Evolutionary conservation across 345 rosid genomes (phyloP).

Genomic region (Sisymbrium altissimum): DNA sequence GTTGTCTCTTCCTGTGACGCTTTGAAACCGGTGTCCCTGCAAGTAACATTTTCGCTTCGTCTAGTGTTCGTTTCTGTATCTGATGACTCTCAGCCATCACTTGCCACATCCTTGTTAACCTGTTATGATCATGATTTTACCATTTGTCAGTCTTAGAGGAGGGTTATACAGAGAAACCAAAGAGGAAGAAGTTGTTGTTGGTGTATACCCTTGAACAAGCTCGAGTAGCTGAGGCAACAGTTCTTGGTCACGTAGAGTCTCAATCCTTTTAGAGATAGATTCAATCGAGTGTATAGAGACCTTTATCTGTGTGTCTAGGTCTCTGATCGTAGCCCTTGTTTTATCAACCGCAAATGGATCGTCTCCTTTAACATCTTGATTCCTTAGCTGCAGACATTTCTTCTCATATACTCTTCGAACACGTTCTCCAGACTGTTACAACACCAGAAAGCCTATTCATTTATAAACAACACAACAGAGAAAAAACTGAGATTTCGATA

Average conservation of each 20-base stretch:
- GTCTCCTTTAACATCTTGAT: conserved; percentile 82
- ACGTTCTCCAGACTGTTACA: conserved; percentile 73
- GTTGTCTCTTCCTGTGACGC: conserved; percentile 49
- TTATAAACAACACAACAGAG: background rate
- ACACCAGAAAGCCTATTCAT: background rate
- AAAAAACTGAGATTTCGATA: background rate
- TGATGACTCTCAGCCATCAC: conserved; percentile 92
- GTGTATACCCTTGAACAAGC: conserved; percentile 75
- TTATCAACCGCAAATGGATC: conserved; percentile 66
- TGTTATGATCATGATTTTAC: conserved; percentile 28
- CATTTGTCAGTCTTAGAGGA: background rate
- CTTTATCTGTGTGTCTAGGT: conserved; percentile 72
- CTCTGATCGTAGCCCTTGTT: conserved; percentile 70
- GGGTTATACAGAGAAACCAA: background rate
- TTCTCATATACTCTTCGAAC: conserved; percentile 80
- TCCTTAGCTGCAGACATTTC: conserved; percentile 68
- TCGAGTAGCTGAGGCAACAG: conserved; percentile 91
- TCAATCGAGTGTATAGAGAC: conserved; percentile 88
- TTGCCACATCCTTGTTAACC: conserved; percentile 92
- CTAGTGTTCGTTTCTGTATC: conserved; percentile 74
- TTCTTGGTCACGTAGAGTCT: conserved; percentile 87
- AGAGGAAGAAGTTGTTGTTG: background rate
- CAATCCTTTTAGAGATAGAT: conserved; percentile 85
- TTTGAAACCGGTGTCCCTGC: conserved; percentile 77
- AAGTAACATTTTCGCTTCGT: conserved; percentile 82